These are phyloP conservation scores for Psophocarpus tetragonolobus DNA, from an alignment of 306 rosid genomes.

Conservation along the genomic window DNA sequence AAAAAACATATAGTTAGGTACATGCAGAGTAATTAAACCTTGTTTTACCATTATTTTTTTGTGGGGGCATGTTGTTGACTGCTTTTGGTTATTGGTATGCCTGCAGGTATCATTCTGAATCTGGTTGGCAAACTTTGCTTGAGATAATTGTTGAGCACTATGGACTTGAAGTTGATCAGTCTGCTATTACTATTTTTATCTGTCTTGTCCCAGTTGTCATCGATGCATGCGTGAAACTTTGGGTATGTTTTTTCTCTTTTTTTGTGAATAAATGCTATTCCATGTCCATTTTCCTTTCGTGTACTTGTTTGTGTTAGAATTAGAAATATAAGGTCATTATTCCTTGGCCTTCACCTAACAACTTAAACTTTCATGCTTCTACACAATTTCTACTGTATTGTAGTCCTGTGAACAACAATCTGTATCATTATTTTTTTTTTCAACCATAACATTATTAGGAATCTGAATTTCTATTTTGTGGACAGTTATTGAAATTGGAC, in stretches of 20 bases:
- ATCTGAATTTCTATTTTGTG: neutral
- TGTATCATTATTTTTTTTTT: neutral
- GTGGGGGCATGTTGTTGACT: neutral
- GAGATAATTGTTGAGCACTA: constrained; percentile 87
- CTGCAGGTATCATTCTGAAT: constrained; percentile 96
- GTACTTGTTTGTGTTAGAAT: constrained; percentile 1
- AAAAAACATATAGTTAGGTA: too few relatives aligned
- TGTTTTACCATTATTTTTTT: neutral
- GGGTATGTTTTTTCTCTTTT: constrained; percentile 71
- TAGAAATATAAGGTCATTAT: constrained; percentile 14
- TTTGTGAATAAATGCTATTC: constrained; percentile 13
- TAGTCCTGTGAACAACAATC: neutral
- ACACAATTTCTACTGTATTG: neutral
- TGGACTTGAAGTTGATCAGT: constrained; percentile 78
- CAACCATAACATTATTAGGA: neutral
- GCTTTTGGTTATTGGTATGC: constrained; percentile 32
- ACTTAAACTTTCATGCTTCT: neutral
- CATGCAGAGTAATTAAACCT: too few relatives aligned
- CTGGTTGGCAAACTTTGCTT: constrained; percentile 92
- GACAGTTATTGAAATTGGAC: neutral
- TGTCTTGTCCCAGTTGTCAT: constrained; percentile 80
- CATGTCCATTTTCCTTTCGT: constrained; percentile 17
- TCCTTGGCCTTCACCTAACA: neutral
- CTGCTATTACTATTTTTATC: constrained; percentile 74
- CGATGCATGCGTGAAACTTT: constrained; percentile 90